These are phyloP conservation scores for Phoma sp. DNA, from an alignment of 2,329 filamentous ascomycete species.

Conservation along the genomic window DNA sequence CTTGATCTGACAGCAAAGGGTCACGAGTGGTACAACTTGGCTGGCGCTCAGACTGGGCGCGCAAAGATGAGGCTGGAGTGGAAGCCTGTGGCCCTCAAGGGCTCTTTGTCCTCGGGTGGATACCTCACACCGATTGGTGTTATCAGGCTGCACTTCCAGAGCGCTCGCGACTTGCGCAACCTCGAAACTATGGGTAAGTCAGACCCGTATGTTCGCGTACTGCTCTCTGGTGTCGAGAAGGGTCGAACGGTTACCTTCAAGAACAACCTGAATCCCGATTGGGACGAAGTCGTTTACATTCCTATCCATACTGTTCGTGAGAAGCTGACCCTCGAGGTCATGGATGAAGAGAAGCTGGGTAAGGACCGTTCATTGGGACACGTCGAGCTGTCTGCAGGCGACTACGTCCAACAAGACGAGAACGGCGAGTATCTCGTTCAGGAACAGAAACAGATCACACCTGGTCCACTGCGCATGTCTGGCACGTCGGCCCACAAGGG, in stretches of 20 bases:
- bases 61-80: conserved; percentile 92
- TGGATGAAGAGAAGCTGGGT: conserved; percentile 93
- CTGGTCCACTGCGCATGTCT: conserved; percentile 75
- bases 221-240: conserved; percentile 89
- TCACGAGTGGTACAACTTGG: conserved; percentile 93
- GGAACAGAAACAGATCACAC: conserved; percentile 72
- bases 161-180: conserved; percentile 83
- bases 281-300: conserved; percentile 94
- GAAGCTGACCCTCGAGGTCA: conserved; percentile 86
- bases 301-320: conserved; percentile 86
- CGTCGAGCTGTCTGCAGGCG: conserved; percentile 75
- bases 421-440: conserved; percentile 81
- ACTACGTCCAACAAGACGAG: conserved; percentile 80
- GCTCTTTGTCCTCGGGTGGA: conserved; percentile 77
- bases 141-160: conserved; percentile 90
- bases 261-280: conserved; percentile 94
- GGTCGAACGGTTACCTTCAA: conserved; percentile 92
- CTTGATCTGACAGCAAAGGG: conserved; percentile 88
- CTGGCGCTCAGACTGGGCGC: conserved; percentile 80
- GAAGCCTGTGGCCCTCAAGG: conserved; percentile 90
- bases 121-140: conserved; percentile 95
- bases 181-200: conserved; percentile 96
- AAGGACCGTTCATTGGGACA: conserved; percentile 88
- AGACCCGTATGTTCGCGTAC: conserved; percentile 87
- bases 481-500: conserved; percentile 79